Conservation (phyloP, 2,329 filamentous ascomycete genomes). For the Xylariales sp. region DNA sequence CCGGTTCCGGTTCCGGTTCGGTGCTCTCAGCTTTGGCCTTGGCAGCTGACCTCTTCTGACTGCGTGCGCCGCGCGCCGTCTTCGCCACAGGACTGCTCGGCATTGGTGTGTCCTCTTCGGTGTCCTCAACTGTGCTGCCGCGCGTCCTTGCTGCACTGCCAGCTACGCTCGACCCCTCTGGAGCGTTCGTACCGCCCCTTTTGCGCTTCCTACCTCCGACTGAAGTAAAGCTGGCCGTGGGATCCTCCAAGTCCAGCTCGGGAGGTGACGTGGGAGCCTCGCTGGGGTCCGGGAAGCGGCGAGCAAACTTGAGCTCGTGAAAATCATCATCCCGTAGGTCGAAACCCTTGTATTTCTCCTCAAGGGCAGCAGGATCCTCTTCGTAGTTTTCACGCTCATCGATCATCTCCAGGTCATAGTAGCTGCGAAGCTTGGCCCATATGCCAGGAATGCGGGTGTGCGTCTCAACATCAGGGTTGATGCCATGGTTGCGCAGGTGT, state of each 20-base stretch:
- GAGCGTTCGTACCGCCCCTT: slow-evolving; percentile 29
- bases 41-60: slow-evolving; percentile 38
- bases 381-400: slow-evolving; percentile 74
- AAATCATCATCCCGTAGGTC: slow-evolving; percentile 48
- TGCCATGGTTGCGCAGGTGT: slow-evolving; percentile 74
- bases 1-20: slow-evolving; percentile 20
- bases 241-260: slow-evolving; percentile 31
- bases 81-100: slow-evolving; percentile 33
- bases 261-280: slow-evolving; percentile 44
- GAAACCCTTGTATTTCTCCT: slow-evolving; percentile 63
- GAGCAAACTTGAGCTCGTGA: slow-evolving; percentile 40
- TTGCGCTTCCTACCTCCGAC: slow-evolving; percentile 37
- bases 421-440: slow-evolving; percentile 77
- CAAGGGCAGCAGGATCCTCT: slow-evolving; percentile 52
- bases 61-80: slow-evolving; percentile 36
- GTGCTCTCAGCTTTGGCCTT: slow-evolving; percentile 32
- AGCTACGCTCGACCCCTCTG: slow-evolving; percentile 37
- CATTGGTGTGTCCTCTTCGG: slow-evolving; percentile 41
- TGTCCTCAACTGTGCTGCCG: slow-evolving; percentile 49
- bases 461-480: slow-evolving; percentile 61
- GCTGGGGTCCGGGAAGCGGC: slow-evolving; percentile 37
- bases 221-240: no score
- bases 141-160: slow-evolving; percentile 41
- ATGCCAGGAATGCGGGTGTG: slow-evolving; percentile 90
- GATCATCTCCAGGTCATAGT: slow-evolving; percentile 82